phyloP scores from a whole-genome alignment of 2,329 filamentous ascomycete genomes.

The Trichophyton schoenleinii region DNA sequence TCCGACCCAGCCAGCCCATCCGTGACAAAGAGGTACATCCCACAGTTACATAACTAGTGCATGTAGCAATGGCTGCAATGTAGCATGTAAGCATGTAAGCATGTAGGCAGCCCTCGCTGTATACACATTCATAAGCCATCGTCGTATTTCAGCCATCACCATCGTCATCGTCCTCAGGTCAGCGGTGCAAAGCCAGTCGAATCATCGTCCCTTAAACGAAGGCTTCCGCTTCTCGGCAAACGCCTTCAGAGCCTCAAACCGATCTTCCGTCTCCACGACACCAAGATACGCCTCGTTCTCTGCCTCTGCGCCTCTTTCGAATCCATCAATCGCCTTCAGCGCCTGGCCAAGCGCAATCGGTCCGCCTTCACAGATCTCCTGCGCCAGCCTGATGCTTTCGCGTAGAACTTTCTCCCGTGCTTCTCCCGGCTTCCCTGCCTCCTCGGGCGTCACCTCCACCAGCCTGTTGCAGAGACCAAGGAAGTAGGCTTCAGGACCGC shows the following conservation, averaged over 20 bases:
- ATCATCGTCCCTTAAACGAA: slow-evolving; percentile 45
- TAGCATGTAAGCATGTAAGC: not conserved
- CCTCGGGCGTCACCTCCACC: slow-evolving; percentile 57
- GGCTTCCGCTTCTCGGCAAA: slow-evolving; percentile 68
- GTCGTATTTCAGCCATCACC: not conserved
- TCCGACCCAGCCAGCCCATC: not conserved
- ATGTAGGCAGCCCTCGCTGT: not conserved
- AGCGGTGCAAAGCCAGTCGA: too few relatives aligned
- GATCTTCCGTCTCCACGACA: slow-evolving; percentile 72
- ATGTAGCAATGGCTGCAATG: too few relatives aligned
- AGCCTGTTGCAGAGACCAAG: slow-evolving; percentile 81
- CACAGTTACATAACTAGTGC: too few relatives aligned
- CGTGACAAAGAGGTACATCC: not conserved
- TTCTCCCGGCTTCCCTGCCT: slow-evolving; percentile 39
- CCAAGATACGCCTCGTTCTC: slow-evolving; percentile 79
- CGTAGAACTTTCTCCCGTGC: slow-evolving; percentile 58
- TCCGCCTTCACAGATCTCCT: slow-evolving; percentile 78
- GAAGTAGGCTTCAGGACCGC: slow-evolving; percentile 77
- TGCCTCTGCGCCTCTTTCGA: slow-evolving; percentile 52
- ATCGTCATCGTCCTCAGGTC: slow-evolving; percentile 18
- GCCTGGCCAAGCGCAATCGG: slow-evolving; percentile 72
- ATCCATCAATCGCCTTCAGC: slow-evolving; percentile 63
- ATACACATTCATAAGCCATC: not conserved
- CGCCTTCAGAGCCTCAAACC: slow-evolving; percentile 73
- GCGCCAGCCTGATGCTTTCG: slow-evolving; percentile 65